Evolutionary conservation across 139 green algal species (phyloP).

Genomic region (Chlamydomonas eustigma): DNA sequence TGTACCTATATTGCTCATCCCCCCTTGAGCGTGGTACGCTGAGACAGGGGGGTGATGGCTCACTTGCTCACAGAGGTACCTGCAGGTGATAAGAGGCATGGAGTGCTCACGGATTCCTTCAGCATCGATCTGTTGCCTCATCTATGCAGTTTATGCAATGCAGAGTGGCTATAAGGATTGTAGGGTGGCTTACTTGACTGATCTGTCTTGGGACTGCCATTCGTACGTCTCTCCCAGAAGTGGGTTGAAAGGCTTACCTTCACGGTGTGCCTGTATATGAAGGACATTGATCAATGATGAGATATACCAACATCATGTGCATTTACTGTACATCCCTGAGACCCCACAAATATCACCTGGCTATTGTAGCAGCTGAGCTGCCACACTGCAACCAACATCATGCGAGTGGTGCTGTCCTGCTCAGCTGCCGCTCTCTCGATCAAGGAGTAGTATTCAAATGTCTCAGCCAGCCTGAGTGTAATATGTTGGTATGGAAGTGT

Average conservation of each 20-base stretch:
- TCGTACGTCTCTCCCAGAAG: constrained; percentile 91
- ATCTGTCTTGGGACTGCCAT: constrained; percentile 40
- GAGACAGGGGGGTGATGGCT: constrained; percentile 73
- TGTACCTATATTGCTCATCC: too few relatives aligned
- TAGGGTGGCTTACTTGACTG: constrained; percentile 4
- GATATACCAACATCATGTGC: background rate
- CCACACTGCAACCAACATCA: constrained; percentile 35
- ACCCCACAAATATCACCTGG: constrained; percentile 21
- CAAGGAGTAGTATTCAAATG: constrained; percentile 48
- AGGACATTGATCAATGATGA: background rate
- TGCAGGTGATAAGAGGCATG: background rate
- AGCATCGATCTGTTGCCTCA: too few relatives aligned
- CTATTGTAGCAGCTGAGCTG: constrained; percentile 18
- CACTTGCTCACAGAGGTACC: constrained; percentile 27
- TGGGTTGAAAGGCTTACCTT: constrained; percentile 83
- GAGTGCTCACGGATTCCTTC: background rate
- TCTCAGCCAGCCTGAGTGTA: constrained; percentile 44
- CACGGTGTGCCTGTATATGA: constrained; percentile 24
- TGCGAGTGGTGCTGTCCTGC: background rate
- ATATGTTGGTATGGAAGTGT: too few relatives aligned
- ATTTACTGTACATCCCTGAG: background rate
- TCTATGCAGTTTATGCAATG: too few relatives aligned
- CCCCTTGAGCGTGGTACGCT: constrained; percentile 59
- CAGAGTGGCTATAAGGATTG: background rate
- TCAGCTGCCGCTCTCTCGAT: constrained; percentile 41